Evolutionary conservation across 1,284 basidiomycete species (phyloP), one percentile per base, ranked within the genome.

Genomic region (Caloboletus firmus): DNA sequence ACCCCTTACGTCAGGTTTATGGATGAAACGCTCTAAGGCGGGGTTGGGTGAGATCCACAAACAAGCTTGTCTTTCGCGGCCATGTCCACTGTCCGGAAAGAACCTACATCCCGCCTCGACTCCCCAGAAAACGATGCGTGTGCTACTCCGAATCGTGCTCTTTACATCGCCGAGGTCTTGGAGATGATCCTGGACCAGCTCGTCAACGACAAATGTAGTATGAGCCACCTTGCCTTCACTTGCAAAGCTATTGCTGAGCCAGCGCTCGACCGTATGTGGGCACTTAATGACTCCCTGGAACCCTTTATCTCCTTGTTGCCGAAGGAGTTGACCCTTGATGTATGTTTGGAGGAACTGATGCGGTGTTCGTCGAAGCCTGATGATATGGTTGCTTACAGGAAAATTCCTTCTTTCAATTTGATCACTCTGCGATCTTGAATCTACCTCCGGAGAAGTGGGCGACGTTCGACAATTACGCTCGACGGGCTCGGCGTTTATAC

Each of bases 211-310:
- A 58, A 54, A n/a, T 45, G 58, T 8, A 65, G 54, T 12, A 66
- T 72, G 13, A 52, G 51, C 31, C 44, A 28, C 49, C 56, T 71
- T 28, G 70, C 67, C 12, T 54, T 62, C 28, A 60, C 62, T 18
- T 70, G 70, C 59, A 71, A 61, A 35, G 37, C 58, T 15, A 58
- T 71, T 20, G 50, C 56, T 6, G 67, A 65, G n/a, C 69, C 63
- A 12, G 60, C 62, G 0, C 58, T 70, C 10, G 62, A 67, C 41
- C 57, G 57, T 36, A 52, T 72, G 10, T 70, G 71, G 69, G 55
- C 55, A 18, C 54, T 63, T 1, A 66, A 68, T 17, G 49, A 65
- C 42, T 60, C 62, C 15, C 32, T 68, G 44, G 66, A 68, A 26
- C 66, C 66, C 4, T 64, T 64, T 30, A 52, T 64, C 30, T 17